Evolutionary conservation across 164 flowering plant genomes (phyloP).

Genomic region (Piper betle): DNA sequence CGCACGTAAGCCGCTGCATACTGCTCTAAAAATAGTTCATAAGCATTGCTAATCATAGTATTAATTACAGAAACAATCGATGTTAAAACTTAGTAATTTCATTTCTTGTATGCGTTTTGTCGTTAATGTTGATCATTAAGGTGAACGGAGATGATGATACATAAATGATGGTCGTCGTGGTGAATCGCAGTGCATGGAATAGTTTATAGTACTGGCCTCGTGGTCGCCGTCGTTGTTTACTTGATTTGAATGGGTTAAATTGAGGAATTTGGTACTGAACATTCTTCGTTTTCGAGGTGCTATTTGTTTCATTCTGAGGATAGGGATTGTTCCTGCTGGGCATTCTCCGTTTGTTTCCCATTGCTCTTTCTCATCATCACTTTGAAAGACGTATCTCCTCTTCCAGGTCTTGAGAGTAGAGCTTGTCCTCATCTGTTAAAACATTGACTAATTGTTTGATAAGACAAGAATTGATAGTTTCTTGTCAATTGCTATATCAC

Average conservation of each 20-base stretch:
- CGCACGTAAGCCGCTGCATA: not conserved
- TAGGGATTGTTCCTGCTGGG: conserved; percentile 2
- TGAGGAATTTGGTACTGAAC: no score
- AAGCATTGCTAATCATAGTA: no score
- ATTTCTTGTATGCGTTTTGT: no score
- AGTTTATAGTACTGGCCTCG: no score
- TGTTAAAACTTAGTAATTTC: no score
- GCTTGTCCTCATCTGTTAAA: conserved; percentile 1
- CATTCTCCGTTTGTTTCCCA: not conserved
- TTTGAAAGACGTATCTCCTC: not conserved
- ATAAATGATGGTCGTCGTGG: no score
- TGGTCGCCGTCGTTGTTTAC: no score
- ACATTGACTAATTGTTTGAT: not conserved
- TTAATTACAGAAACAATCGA: no score
- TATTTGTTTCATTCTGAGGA: not conserved
- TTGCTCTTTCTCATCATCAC: not conserved
- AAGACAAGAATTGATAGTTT: not conserved
- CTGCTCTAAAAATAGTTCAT: not conserved
- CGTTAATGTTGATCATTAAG: no score
- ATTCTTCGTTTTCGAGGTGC: not conserved
- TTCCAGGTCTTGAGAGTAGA: not conserved
- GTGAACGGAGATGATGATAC: no score
- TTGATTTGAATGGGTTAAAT: not conserved
- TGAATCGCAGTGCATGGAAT: no score
- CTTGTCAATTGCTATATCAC: not conserved